phyloP scores from a whole-genome alignment of 2,329 filamentous ascomycete genomes.

The Daldinia sp. region DNA sequence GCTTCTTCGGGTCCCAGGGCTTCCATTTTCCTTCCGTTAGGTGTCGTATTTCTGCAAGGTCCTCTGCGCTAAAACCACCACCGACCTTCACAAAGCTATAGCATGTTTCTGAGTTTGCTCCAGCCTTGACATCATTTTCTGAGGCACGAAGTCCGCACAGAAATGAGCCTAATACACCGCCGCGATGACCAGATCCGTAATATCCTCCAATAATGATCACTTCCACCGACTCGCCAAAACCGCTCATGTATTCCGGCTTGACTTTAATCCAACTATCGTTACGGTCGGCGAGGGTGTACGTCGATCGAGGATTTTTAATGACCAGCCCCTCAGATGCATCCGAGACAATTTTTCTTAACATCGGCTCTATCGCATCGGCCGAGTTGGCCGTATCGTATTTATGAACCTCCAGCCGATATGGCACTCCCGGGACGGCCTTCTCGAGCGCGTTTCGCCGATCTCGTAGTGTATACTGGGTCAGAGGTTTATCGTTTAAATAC shows the following conservation, averaged over 20 bases:
- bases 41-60: slow-evolving; percentile 84
- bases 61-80: slow-evolving; percentile 85
- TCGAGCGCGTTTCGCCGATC: slow-evolving; percentile 81
- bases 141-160: slow-evolving; percentile 86
- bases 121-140: slow-evolving; percentile 68
- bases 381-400: slow-evolving; percentile 71
- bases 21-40: slow-evolving; percentile 91
- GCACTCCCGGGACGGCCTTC: slow-evolving; percentile 72
- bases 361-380: slow-evolving; percentile 77
- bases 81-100: slow-evolving; percentile 98
- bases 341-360: slow-evolving; percentile 82
- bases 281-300: slow-evolving; percentile 86
- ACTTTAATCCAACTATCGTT: slow-evolving; percentile 99
- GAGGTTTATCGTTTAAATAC: slow-evolving; percentile 79
- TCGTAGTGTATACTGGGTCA: slow-evolving; percentile 83
- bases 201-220: slow-evolving; percentile 91
- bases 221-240: slow-evolving; percentile 93
- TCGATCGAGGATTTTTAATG: slow-evolving; percentile 88
- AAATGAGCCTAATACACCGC: slow-evolving; percentile 84
- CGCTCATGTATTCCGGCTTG: slow-evolving; percentile 97
- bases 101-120: slow-evolving; percentile 74
- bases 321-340: slow-evolving; percentile 90
- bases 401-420: slow-evolving; percentile 85
- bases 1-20: slow-evolving; percentile 80
- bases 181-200: slow-evolving; percentile 86